A percentile compares a stretch with the other conserved stretches of the same genome.
These are phyloP conservation scores for Ceratocystis huliohia DNA, from an alignment of 2,329 filamentous ascomycete species.

Conservation along the genomic window DNA sequence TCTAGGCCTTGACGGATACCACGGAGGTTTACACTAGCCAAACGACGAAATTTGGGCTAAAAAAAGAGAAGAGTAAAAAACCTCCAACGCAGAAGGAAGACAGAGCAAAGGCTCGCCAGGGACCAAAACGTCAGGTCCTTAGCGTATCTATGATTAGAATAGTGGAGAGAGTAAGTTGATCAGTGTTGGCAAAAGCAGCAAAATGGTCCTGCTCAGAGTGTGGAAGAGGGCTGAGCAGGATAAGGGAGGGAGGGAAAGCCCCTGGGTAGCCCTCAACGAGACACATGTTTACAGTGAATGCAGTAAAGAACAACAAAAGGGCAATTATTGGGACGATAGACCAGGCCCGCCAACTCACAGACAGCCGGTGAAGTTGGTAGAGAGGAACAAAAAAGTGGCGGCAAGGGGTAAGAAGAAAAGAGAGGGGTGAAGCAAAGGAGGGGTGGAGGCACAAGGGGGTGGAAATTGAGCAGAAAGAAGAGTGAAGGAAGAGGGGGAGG, in stretches of 20 bases:
- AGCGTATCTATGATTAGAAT: constrained; percentile 6
- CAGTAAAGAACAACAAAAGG: not conserved
- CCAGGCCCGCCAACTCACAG: constrained; percentile 3
- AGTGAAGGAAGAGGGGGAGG: not conserved
- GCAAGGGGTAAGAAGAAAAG: not conserved
- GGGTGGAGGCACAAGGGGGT: not conserved
- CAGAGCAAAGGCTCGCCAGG: not conserved
- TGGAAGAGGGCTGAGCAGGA: too few species aligned
- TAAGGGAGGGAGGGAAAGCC: too few species aligned
- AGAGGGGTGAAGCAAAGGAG: not conserved
- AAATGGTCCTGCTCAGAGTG: too few species aligned
- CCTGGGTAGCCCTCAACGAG: too few species aligned
- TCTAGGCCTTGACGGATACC: not conserved
- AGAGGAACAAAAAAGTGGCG: constrained; percentile 15
- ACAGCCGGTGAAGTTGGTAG: not conserved
- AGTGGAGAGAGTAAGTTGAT: not conserved
- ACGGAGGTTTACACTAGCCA: not conserved
- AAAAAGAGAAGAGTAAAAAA: not conserved
- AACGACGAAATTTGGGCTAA: not conserved
- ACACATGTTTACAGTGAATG: too few species aligned
- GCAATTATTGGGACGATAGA: not conserved
- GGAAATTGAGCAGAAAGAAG: not conserved
- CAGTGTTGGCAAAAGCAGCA: too few species aligned
- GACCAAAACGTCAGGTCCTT: constrained; percentile 1
- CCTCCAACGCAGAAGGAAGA: not conserved